A percentile compares a stretch with the other conserved stretches of the same genome.
These are phyloP conservation scores for Purpureocillium lavendulum DNA, from an alignment of 2,329 filamentous ascomycete species.

Conservation along the genomic window DNA sequence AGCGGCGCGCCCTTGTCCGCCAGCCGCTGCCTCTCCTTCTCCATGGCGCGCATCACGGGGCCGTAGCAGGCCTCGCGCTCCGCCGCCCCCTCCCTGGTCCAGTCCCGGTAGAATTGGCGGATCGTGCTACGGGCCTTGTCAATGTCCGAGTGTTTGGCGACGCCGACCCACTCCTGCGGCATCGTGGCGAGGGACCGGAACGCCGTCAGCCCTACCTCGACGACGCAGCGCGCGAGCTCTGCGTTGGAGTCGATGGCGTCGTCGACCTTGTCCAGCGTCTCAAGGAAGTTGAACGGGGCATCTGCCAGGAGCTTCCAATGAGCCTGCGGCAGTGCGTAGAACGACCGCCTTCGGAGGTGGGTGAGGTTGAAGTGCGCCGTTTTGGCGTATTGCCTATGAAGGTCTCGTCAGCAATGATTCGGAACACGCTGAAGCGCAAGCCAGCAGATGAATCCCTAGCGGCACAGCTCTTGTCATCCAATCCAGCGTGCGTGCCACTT, in stretches of 20 bases:
- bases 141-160: conserved; percentile 65
- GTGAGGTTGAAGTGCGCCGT: conserved; percentile 85
- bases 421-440: too few relatives aligned
- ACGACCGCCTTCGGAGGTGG: conserved; percentile 81
- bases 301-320: conserved; percentile 79
- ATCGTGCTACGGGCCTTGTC: conserved; percentile 91
- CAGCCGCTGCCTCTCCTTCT: conserved; percentile 29
- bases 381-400: conserved; percentile 70
- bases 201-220: conserved; percentile 57
- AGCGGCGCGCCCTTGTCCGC: conserved; percentile 33
- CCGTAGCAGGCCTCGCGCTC: conserved; percentile 75
- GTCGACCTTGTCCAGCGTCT: conserved; percentile 71
- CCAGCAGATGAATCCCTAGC: too few relatives aligned
- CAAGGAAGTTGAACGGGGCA: conserved; percentile 74
- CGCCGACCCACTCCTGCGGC: conserved; percentile 58
- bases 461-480: too few relatives aligned
- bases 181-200: conserved; percentile 50
- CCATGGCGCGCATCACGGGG: conserved; percentile 61
- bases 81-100: conserved; percentile 66
- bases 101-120: conserved; percentile 90
- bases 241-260: conserved; percentile 85
- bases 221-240: conserved; percentile 70
- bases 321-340: conserved; percentile 77
- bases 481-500: too few relatives aligned
- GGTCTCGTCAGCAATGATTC: not conserved